phyloP scores from a whole-genome alignment of 1,284 basidiomycete species.

The Thecaphora thlaspeos region DNA sequence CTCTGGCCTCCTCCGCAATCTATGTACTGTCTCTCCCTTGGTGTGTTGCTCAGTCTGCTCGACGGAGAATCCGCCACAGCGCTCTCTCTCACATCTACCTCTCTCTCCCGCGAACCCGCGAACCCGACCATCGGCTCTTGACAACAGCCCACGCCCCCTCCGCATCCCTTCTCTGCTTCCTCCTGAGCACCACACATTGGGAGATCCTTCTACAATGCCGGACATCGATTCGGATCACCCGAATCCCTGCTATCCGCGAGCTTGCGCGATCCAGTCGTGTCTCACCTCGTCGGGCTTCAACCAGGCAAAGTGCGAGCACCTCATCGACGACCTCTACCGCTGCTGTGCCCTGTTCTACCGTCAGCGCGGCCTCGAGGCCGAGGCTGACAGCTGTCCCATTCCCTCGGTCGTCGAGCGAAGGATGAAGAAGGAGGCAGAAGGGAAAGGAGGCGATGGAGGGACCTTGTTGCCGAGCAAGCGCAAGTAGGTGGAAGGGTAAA shows the following conservation, averaged over 20 bases:
- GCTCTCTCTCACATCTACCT: no score
- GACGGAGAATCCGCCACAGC: no score
- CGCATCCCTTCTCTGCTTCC: no score
- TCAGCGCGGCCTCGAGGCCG: conserved; percentile 32
- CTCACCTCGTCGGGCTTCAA: conserved; percentile 46
- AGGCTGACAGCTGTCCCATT: conserved; percentile 50
- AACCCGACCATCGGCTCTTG: no score
- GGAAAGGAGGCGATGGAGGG: conserved; percentile 28
- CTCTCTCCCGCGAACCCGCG: no score
- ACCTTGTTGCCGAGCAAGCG: conserved; percentile 21
- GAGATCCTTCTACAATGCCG: no score
- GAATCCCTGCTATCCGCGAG: conserved; percentile 50
- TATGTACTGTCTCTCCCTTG: no score
- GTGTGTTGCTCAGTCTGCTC: no score
- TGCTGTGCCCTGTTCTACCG: conserved; percentile 53
- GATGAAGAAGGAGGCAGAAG: conserved; percentile 29
- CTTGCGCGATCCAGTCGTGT: conserved; percentile 52
- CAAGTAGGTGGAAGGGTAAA: no score
- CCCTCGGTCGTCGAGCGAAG: conserved; percentile 33
- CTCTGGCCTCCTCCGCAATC: no score
- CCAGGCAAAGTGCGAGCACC: conserved; percentile 47
- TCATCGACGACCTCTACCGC: conserved; percentile 48
- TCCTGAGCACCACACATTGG: no score
- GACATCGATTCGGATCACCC: conserved; percentile 22
- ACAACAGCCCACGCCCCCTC: no score